Evolutionary conservation across 306 rosid species (phyloP), one percentile per base, ranked within the genome.

Genomic region (Heteromeles arbutifolia): DNA sequence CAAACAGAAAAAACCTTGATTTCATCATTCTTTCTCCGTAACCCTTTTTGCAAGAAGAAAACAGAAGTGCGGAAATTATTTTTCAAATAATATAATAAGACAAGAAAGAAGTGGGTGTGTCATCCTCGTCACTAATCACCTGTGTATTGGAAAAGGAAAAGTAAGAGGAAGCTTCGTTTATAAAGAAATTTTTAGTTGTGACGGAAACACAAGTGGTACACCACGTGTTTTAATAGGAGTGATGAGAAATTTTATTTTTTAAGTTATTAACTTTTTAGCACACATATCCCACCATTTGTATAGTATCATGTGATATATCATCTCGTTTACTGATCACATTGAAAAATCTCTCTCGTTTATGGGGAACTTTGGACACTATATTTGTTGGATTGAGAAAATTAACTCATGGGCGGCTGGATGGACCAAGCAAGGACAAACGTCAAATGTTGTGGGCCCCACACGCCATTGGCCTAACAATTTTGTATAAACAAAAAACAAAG

Each of bases 401-500:
- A 6, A 1, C 37, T 24, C 76, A 37, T 59, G 68, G 77, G 68
- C 77, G 77, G 77, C 57, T 58, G 68, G 77, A 10, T 11, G 65
- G 65, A 22, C 28, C 68, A 24, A 13, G 66, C 54, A 74, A 63
- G 32, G 29, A 70, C 78, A 57, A 14, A 15, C 65, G 81, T 70
- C 78, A 65, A 78, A 77, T 45, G 13, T 9, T 11, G 5, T 1
- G 61, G 67, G 82, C 14, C 80, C 80, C 80, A 82, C 77, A 65
- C 74, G 52, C 74, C 58, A 39, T 54, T 64, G 65, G 59, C 34
- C 7, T 48, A 5, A 15, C 8, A 48, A 15, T 48, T 48, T 48
- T 48, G 3, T 5, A 15, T 5, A 48, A 48, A 5, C 21, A 15
- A 15, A 18, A 43, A 18, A 43, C 69, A 61, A 43, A 43, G 48